Evolutionary conservation across 129 eudicot genomes (phyloP), one percentile per base, ranked within the genome.

Genomic region (Mikania micrantha): DNA sequence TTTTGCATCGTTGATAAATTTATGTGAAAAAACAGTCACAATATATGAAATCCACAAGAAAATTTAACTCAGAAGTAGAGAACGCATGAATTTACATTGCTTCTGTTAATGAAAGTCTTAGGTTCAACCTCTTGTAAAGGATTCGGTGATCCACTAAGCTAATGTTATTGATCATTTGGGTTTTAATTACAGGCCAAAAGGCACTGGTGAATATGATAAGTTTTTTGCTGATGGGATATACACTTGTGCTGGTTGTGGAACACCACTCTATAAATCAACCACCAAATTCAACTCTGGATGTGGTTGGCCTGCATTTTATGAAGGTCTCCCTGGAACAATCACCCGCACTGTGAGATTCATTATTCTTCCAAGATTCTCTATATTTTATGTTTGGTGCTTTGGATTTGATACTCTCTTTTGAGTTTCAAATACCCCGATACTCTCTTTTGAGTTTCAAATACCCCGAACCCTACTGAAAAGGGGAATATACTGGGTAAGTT

Each of bases 301-400:
- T 42, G 96, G 98, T 47, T 93, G 99, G 99, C 99, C 99, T 16
- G 99, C 99, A 57, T 89, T 93, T 79, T 93, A 72, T 52, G 96
- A 93, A 78, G 96, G 99, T 32, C 77, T 93, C 34, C 99, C 96
- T 0, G 99, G 96, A 25, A 85, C 95, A 70, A 89, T 89, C 57
- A 87, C 76, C 64, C 93, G 95, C 74, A 64, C 83, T 20, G 98
- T 93, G 19, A 80, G 90, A 71, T 44, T 71, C 64, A n/a, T 29
- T 29, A 61, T 74, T 52, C 22, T 20, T 6, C 11, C 19, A 24
- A 59, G 4, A 12, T 25, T 66, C 0, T 47, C 22, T 7, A 28
- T 22, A 58, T 22, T 58, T 9, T 27, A 2, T 25, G 71, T 1
- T 25, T 45, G 36, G 13, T 36, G 10, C 11, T 59, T 47, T 56